A percentile compares a stretch with the other conserved stretches of the same genome.
Conservation (phyloP, 108 stramenopile genomes). For the Epithemia pelagica region DNA sequence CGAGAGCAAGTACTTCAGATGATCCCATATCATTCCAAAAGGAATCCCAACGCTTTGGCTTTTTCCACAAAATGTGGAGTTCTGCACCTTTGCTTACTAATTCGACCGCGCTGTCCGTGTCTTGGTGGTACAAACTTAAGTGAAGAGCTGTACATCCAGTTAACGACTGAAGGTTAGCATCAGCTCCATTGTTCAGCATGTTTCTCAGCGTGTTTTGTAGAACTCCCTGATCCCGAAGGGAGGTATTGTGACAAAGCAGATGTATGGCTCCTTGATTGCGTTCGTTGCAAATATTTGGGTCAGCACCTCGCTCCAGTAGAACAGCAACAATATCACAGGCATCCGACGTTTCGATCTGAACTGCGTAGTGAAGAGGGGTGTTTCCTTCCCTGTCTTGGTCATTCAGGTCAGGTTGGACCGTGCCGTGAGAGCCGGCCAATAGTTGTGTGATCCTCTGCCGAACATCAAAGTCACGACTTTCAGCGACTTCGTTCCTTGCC, state of each 20-base stretch:
- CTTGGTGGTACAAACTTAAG: constrained; percentile 67
- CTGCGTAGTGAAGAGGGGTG: constrained; percentile 76
- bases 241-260: constrained; percentile 71
- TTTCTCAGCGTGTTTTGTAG: constrained; percentile 61
- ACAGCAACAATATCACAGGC: constrained; percentile 53
- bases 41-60: constrained; percentile 68
- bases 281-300: constrained; percentile 59
- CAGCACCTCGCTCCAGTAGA: constrained; percentile 66
- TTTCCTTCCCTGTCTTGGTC: constrained; percentile 84
- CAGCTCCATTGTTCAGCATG: constrained; percentile 64
- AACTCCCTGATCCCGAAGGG: constrained; percentile 41
- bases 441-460: constrained; percentile 25
- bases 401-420: constrained; percentile 45
- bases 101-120: constrained; percentile 60
- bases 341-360: constrained; percentile 58
- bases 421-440: constrained; percentile 12
- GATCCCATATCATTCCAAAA: constrained; percentile 71
- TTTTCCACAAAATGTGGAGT: constrained; percentile 70
- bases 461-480: not conserved
- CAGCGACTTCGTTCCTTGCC: constrained; percentile 7
- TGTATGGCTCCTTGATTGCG: constrained; percentile 77
- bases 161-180: constrained; percentile 62
- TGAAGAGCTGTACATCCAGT: constrained; percentile 83
- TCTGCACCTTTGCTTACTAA: constrained; percentile 63
- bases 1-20: constrained; percentile 56